Evolutionary conservation across 164 flowering plant species (phyloP).

Genomic region (Macadamia integrifolia): DNA sequence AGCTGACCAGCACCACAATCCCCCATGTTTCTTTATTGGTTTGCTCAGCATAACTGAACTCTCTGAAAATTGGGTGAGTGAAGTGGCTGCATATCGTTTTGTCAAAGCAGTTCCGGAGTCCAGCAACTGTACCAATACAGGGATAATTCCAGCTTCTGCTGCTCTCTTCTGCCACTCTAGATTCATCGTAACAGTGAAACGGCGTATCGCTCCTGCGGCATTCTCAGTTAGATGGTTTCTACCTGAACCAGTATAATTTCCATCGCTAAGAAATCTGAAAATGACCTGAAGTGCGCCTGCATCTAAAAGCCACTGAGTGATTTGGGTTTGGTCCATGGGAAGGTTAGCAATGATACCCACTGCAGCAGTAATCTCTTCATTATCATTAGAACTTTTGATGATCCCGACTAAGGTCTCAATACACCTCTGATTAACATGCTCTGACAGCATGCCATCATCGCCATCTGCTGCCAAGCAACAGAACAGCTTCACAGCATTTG

Average conservation of each 20-base stretch:
- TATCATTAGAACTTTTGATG: slow-evolving; percentile 32
- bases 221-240: slow-evolving; percentile 38
- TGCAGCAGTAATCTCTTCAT: slow-evolving; percentile 51
- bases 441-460: slow-evolving; percentile 28
- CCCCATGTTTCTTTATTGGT: slow-evolving; percentile 27
- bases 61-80: slow-evolving; percentile 49
- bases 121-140: slow-evolving; percentile 42
- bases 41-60: slow-evolving; percentile 36
- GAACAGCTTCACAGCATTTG: slow-evolving; percentile 54
- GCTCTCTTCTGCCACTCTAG: slow-evolving; percentile 44
- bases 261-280: slow-evolving; percentile 17
- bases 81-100: slow-evolving; percentile 42
- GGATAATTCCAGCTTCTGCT: slow-evolving; percentile 47
- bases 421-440: slow-evolving; percentile 40
- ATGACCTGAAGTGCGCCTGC: slow-evolving; percentile 39
- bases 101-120: slow-evolving; percentile 42
- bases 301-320: slow-evolving; percentile 52
- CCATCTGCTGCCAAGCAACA: slow-evolving; percentile 42
- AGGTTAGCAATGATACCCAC: slow-evolving; percentile 54
- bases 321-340: slow-evolving; percentile 30
- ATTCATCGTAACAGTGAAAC: slow-evolving; percentile 40
- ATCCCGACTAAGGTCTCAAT: slow-evolving; percentile 40
- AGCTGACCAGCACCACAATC: slow-evolving; percentile 50
- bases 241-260: slow-evolving; percentile 17
- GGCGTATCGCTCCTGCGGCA: slow-evolving; percentile 51